Conservation (phyloP, 306 rosid species). For the Acacia crassicarpa region DNA sequence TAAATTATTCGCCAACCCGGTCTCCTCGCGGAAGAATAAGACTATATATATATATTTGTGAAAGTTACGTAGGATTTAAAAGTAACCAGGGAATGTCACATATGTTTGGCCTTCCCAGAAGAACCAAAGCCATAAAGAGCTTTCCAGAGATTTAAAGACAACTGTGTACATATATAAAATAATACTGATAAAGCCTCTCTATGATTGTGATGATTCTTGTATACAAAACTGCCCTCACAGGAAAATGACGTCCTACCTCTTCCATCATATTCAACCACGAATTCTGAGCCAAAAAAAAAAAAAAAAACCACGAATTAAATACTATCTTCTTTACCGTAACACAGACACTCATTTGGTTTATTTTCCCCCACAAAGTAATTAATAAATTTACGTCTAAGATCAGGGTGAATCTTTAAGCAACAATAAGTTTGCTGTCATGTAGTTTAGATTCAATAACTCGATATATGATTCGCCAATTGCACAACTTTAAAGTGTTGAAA, state of each 20-base stretch:
- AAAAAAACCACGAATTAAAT: background rate
- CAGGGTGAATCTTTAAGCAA: too few relatives aligned
- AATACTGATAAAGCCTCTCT: background rate
- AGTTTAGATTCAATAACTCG: too few relatives aligned
- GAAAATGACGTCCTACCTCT: background rate
- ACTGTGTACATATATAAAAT: too few relatives aligned
- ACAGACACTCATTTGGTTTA: background rate
- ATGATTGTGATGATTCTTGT: background rate
- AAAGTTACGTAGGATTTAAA: constrained; percentile 28
- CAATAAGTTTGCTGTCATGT: too few relatives aligned
- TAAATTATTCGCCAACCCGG: background rate
- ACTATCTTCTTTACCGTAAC: background rate
- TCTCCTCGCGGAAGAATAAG: constrained; percentile 35
- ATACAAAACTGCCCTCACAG: background rate
- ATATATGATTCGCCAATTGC: too few relatives aligned
- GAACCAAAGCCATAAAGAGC: constrained; percentile 44
- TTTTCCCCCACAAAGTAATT: too few relatives aligned
- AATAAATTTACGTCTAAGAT: too few relatives aligned
- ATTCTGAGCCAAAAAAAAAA: too few relatives aligned
- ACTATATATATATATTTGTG: constrained; percentile 22
- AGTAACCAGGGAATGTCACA: constrained; percentile 45
- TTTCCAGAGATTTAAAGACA: constrained; percentile 31
- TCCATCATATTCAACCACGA: background rate
- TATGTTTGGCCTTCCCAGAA: constrained; percentile 28
- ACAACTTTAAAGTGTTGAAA: background rate